Base-by-base conservation (phyloP, 805 yeast species). In the Cyberlindnera galapagoensis region DNA sequence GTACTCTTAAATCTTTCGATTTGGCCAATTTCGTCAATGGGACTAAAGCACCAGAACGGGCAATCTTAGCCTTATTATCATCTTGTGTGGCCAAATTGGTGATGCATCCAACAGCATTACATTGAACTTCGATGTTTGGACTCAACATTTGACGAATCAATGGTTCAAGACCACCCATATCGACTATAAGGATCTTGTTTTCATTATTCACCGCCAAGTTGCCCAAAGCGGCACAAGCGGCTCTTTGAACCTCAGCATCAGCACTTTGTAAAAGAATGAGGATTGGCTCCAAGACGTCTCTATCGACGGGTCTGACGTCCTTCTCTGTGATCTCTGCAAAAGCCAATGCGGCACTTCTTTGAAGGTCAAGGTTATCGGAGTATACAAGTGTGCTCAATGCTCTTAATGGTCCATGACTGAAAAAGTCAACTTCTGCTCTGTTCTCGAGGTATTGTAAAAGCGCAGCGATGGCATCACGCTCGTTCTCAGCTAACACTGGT, bases 141-240 rank as follows among this genome's bases (percentile, higher is more conserved):
- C 94, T 81, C 81, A 86, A 81, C 99, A 92, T 92, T 62, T 92
- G 98, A 58, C 94, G 80, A 49, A 92, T 92, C 28, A 92, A 72
- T 5, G 97, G 97, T 43, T 88, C 95, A 36, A 92, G 71, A 3
- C 97, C 98, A 18, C 97, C 97, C 96, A 92, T 86, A 52, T 90
- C 95, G 12, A 94, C 97, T 39, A 92, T 90, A 32, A 92, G 68
- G 12, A 83, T 72, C 58, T 92, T 92, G 64, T 92, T 92, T 40
- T 84, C 96, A 52, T 87, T 88, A 62, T 92, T 87, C 20, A 92
- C 98, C 3, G 99, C 99, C 51, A 92, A 66, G 51, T 92, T 92
- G n/a, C 98, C 98, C 46, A 92, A 65, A 3, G 98, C 97, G 6
- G 97, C 98, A 60, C 97, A 90, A 0, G 98, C 97, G 7, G 98